A percentile compares a stretch with the other conserved stretches of the same genome.
Conservation (phyloP, 2,329 filamentous ascomycete genomes). For the Dothideomycetes sp. region DNA sequence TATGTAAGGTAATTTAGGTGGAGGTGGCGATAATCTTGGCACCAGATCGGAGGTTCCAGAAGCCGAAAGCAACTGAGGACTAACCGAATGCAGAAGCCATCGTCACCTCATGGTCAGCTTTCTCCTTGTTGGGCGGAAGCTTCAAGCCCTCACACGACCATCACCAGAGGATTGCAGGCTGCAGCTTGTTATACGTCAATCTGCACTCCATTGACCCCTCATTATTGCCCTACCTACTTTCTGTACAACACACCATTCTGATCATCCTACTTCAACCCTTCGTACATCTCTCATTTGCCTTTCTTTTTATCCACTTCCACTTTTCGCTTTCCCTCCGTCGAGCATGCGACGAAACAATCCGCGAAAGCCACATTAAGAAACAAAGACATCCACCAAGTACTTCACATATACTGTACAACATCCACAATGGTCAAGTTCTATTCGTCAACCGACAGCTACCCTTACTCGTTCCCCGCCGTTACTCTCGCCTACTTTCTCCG, state of each 20-base stretch:
- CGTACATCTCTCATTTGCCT: not conserved
- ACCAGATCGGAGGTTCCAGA: not conserved
- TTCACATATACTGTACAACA: too few species aligned
- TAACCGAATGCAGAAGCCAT: too few species aligned
- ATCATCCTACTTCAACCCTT: not conserved
- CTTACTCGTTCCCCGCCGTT: slow-evolving; percentile 73
- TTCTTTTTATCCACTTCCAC: not conserved
- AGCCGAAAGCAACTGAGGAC: too few species aligned
- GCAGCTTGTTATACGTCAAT: not conserved
- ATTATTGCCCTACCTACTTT: not conserved
- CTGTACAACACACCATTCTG: not conserved
- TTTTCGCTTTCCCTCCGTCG: not conserved
- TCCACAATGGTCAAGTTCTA: slow-evolving; percentile 41
- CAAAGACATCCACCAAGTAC: not conserved
- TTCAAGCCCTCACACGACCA: not conserved
- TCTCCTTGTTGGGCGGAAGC: not conserved
- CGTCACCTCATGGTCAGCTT: not conserved
- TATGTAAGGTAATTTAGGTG: not conserved
- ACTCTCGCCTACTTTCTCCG: slow-evolving; percentile 83
- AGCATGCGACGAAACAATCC: not conserved
- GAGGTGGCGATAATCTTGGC: not conserved
- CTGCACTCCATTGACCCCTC: not conserved
- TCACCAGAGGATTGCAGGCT: not conserved
- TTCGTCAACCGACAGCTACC: slow-evolving; percentile 55
- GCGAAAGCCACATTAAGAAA: not conserved